A percentile compares a stretch with the other conserved stretches of the same genome.
phyloP scores from a whole-genome alignment of 345 rosid genomes.

The Dovyalis caffra region DNA sequence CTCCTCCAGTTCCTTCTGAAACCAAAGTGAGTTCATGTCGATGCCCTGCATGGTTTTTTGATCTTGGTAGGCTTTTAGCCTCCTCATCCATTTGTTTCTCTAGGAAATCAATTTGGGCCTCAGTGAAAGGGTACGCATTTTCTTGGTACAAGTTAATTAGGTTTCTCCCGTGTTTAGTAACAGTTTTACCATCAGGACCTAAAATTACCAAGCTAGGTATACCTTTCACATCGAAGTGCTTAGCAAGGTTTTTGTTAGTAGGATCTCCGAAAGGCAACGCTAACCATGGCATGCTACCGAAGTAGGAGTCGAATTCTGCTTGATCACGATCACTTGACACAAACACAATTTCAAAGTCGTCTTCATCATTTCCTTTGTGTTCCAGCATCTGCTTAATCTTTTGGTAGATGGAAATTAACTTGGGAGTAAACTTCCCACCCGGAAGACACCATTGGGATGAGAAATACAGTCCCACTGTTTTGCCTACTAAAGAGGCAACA shows the following conservation, averaged over 20 bases:
- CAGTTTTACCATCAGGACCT: conserved; percentile 64
- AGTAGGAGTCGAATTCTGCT: conserved; percentile 37
- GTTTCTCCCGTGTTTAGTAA: conserved; percentile 49
- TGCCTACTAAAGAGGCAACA: conserved; percentile 44
- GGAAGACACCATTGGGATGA: conserved; percentile 65
- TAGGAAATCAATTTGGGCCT: conserved; percentile 33
- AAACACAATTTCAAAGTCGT: conserved; percentile 51
- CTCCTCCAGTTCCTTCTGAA: conserved; percentile 54
- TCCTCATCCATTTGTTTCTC: conserved; percentile 53
- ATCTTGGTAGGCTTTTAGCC: conserved; percentile 42
- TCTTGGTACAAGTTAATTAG: conserved; percentile 50
- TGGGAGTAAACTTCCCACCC: conserved; percentile 47
- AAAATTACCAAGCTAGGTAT: conserved; percentile 54
- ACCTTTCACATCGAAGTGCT: conserved; percentile 46
- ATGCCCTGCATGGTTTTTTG: conserved; percentile 46
- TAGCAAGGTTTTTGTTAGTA: conserved; percentile 28
- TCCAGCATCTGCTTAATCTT: conserved; percentile 37
- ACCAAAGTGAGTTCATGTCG: conserved; percentile 54
- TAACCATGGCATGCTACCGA: conserved; percentile 51
- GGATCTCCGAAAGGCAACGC: conserved; percentile 54
- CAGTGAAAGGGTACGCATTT: conserved; percentile 56
- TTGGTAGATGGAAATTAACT: conserved; percentile 46
- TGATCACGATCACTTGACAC: conserved; percentile 47
- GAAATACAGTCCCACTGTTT: conserved; percentile 54
- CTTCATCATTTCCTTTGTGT: conserved; percentile 24